Evolutionary conservation across 192 early-diverging fungal genomes (phyloP).

Genomic region (Backusella morwellensis): DNA sequence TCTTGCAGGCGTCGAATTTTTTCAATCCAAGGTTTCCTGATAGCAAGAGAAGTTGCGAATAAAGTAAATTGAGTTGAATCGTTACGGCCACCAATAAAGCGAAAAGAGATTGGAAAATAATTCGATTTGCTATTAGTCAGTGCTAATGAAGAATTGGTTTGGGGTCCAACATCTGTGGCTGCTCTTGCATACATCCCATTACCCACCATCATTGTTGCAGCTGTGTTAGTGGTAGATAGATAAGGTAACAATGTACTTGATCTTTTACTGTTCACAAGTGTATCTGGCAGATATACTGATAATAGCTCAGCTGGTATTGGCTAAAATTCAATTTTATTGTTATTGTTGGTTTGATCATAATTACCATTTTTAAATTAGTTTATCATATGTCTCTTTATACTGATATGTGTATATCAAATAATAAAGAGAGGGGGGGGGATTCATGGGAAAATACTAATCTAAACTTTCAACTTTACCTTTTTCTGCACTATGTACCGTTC

Average conservation of each 20-base stretch:
- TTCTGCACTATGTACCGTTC: slow-evolving; percentile 65
- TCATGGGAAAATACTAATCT: not conserved
- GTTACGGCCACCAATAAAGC: slow-evolving; percentile 63
- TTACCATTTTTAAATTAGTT: too few species aligned
- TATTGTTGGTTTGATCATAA: not conserved
- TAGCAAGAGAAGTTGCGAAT: slow-evolving; percentile 70
- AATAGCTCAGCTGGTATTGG: slow-evolving; percentile 82
- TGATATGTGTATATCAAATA: not conserved
- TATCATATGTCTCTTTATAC: not conserved
- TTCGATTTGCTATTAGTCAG: slow-evolving; percentile 31
- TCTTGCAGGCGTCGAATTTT: slow-evolving; percentile 67
- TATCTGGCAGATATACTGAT: slow-evolving; percentile 39
- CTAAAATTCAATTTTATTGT: slow-evolving; percentile 35
- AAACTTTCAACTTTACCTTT: slow-evolving; percentile 29
- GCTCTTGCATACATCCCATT: slow-evolving; percentile 34
- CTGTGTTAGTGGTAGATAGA: slow-evolving; percentile 12
- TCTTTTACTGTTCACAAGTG: slow-evolving; percentile 3
- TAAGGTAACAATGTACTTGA: slow-evolving; percentile 27
- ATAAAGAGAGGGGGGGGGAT: not conserved
- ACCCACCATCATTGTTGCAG: slow-evolving; percentile 23
- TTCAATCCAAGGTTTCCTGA: slow-evolving; percentile 80
- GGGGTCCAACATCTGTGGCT: slow-evolving; percentile 20
- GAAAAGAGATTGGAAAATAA: slow-evolving; percentile 72
- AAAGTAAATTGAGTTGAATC: slow-evolving; percentile 58
- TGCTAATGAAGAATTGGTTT: not conserved